Conservation (phyloP, 345 rosid species). For the Jatropha curcas region DNA sequence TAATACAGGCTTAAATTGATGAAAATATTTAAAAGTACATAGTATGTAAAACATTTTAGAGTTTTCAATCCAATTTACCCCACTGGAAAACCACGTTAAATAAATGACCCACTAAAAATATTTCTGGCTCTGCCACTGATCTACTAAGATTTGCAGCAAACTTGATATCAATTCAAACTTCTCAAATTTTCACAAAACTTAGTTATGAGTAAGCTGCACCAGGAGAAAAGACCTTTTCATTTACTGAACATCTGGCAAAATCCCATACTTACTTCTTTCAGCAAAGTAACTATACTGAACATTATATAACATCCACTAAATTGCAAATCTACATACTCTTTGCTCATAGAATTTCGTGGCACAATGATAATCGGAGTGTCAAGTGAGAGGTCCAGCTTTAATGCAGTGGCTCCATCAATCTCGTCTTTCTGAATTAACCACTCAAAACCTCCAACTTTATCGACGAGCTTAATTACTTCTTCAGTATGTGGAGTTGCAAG, state of each 20-base stretch:
- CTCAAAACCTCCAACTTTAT: constrained; percentile 98
- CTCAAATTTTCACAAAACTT: background rate
- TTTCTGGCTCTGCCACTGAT: too few relatives aligned
- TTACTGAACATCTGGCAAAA: background rate
- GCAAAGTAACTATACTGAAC: background rate
- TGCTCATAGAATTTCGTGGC: constrained; percentile 82
- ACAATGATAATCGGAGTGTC: constrained; percentile 91
- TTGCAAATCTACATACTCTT: constrained; percentile 60
- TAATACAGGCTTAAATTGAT: too few relatives aligned
- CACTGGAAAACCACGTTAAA: too few relatives aligned
- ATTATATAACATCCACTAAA: constrained; percentile 17
- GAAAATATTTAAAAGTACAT: too few relatives aligned
- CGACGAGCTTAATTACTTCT: constrained; percentile 94
- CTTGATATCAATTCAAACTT: background rate
- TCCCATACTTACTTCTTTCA: background rate
- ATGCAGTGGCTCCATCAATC: constrained; percentile 91
- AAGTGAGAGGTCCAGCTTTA: constrained; percentile 91
- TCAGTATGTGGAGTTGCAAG: constrained; percentile 92
- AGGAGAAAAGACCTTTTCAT: background rate
- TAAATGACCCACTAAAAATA: too few relatives aligned
- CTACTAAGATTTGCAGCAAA: too few relatives aligned
- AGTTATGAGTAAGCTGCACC: background rate
- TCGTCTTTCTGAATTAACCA: constrained; percentile 95
- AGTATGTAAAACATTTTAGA: too few relatives aligned
- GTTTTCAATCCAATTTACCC: too few relatives aligned